These are phyloP conservation scores for Davidsoniella virescens DNA, from an alignment of 2,329 filamentous ascomycete genomes.

Conservation along the genomic window DNA sequence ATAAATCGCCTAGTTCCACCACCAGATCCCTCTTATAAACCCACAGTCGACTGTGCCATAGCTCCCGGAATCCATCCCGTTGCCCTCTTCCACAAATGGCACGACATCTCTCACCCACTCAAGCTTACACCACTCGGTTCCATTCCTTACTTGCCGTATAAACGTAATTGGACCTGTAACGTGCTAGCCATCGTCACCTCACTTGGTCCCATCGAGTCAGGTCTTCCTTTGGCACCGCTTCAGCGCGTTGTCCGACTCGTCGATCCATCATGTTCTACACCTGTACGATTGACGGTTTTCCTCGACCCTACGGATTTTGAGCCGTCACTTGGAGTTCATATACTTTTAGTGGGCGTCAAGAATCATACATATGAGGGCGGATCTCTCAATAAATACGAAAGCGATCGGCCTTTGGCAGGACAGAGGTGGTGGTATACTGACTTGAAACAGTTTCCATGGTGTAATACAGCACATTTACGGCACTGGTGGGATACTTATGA, in stretches of 20 bases:
- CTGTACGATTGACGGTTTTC: conserved; percentile 37
- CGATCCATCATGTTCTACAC: conserved; percentile 35
- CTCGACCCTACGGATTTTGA: conserved; percentile 33
- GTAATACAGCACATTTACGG: conserved; percentile 28
- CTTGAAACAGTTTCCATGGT: conserved; percentile 30
- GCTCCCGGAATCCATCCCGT: conserved; percentile 16
- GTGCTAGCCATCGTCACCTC: conserved; percentile 33
- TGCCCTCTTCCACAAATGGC: conserved; percentile 26
- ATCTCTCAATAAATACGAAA: conserved; percentile 29
- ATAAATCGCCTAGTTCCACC: conserved; percentile 17
- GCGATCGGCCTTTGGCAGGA: conserved; percentile 22
- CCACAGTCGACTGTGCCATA: background rate
- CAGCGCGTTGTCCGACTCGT: conserved; percentile 36
- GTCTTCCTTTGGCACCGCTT: conserved; percentile 30
- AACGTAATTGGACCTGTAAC: conserved; percentile 42
- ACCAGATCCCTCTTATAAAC: conserved; percentile 4
- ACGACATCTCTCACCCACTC: conserved; percentile 26
- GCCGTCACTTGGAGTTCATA: conserved; percentile 31
- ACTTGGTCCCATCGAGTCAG: conserved; percentile 32
- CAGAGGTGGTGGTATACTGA: conserved; percentile 36
- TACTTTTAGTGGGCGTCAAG: conserved; percentile 38
- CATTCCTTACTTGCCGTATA: conserved; percentile 36
- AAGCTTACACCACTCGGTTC: conserved; percentile 34
- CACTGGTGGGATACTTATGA: conserved; percentile 26
- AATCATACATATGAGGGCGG: conserved; percentile 38